Base-by-base conservation (phyloP, 2,329 filamentous ascomycete genomes). In the Dothistroma septosporum region DNA sequence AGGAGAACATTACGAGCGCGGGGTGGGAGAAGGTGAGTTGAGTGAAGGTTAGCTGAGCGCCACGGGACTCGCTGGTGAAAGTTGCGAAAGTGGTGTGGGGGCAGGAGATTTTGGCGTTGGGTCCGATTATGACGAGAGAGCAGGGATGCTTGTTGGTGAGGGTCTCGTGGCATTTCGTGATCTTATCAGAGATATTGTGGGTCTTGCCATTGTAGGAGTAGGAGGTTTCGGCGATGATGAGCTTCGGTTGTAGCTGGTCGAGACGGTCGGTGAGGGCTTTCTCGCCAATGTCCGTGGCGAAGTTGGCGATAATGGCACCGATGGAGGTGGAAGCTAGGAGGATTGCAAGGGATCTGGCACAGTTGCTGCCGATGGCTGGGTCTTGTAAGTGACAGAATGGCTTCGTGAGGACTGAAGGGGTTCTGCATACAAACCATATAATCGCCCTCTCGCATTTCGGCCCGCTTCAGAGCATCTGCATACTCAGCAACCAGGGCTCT, bases 181-280 rank as follows among this genome's bases (percentile, higher is more conserved):
- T 55, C 35, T 60, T 60, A 3, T 52, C 24, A 33, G 57, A 47
- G 31, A 63, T 60, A 33, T 58, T 58, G 47, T 60, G 48, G 22
- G 14, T 21, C 50, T 63, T 63, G 6, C 61, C 61, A 21, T 63
- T 63, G 33, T 63, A 63, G 6, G 55, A 50, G 28, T 63, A 61
- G 11, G 48, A 37, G 3, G 61, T 59, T 53, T 63, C 59, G 6
- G 61, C 66, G 19, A 65, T 63, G 21, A 55, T 70, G 9, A 69
- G 66, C n/a, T 62, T 66, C 4, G 69, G 68, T 35, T 59, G 59
- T 28, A 68, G 62, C 46, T 63, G 61, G 44, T 60, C 58, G 7
- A 63, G 55, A 31, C 58, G 57, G 19, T 63, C 58, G 10, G 55
- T 58, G 14, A 63, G 49, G 9, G 58, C 61, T 28, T 60, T 58